Percentiles rank a stretch among this genome's conserved stretches.
Evolutionary conservation across 176 grass and related monocot genomes (phyloP).

Genomic region (Pontederia paniculata): DNA sequence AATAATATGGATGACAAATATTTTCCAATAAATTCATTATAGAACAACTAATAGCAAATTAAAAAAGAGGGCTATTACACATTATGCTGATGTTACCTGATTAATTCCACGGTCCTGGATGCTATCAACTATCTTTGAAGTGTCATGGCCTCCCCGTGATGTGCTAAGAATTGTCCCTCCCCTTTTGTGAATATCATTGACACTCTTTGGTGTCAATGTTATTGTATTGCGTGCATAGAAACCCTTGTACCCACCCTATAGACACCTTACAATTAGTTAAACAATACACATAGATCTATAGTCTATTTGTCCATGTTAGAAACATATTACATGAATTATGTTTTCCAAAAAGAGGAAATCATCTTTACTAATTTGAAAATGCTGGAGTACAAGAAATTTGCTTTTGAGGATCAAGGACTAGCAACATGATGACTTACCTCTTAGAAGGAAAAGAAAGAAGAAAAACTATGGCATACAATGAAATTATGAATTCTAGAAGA

Average conservation of each 20-base stretch:
- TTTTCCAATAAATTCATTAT: too few relatives aligned
- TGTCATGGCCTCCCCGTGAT: slow-evolving; percentile 80
- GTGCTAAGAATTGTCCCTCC: slow-evolving; percentile 74
- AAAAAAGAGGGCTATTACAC: not conserved
- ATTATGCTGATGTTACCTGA: slow-evolving; percentile 27
- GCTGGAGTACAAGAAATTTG: too few relatives aligned
- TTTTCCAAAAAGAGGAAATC: too few relatives aligned
- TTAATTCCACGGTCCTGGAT: slow-evolving; percentile 86
- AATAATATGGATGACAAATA: too few relatives aligned
- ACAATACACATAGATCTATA: slow-evolving; percentile 6
- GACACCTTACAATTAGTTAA: slow-evolving; percentile 17
- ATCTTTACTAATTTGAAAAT: too few relatives aligned
- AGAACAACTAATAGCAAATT: not conserved
- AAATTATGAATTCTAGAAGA: too few relatives aligned
- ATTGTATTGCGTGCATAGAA: slow-evolving; percentile 81
- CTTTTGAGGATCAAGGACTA: too few relatives aligned
- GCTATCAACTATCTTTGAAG: slow-evolving; percentile 69
- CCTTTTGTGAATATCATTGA: slow-evolving; percentile 88
- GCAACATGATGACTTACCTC: too few relatives aligned
- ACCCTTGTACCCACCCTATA: slow-evolving; percentile 83
- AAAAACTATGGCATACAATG: too few relatives aligned
- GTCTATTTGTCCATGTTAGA: not conserved
- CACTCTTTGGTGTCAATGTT: slow-evolving; percentile 50
- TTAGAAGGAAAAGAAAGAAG: too few relatives aligned
- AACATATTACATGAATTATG: too few relatives aligned